These are phyloP conservation scores for Castanea sativa DNA, from an alignment of 306 rosid species.

Conservation along the genomic window DNA sequence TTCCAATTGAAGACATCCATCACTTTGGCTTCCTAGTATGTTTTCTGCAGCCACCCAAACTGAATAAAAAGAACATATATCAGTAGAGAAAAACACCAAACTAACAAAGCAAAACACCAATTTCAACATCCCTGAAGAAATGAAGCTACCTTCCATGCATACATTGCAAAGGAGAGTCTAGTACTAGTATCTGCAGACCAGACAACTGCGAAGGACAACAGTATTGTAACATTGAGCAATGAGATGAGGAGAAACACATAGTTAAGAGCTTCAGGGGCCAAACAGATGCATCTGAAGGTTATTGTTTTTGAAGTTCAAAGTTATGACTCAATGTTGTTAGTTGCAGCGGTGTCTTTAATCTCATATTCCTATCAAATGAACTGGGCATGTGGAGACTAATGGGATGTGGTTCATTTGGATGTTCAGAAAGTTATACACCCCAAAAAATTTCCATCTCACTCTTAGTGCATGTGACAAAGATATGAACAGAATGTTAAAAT, in stretches of 20 bases:
- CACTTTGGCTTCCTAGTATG: conserved; percentile 40
- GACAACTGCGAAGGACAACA: conserved; percentile 92
- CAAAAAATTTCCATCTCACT: background rate
- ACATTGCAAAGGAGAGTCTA: conserved; percentile 80
- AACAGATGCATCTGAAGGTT: background rate
- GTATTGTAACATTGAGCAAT: conserved; percentile 71
- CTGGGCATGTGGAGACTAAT: conserved; percentile 94
- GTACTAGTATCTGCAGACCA: conserved; percentile 73
- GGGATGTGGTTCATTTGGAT: conserved; percentile 99
- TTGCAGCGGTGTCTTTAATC: conserved; percentile 91
- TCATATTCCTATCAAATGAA: conserved; percentile 82
- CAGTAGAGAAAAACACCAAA: conserved; percentile 7
- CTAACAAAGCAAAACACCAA: background rate
- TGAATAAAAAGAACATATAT: conserved; percentile 29
- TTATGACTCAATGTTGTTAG: conserved; percentile 77
- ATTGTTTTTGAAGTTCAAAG: conserved; percentile 94
- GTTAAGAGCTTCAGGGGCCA: too few relatives aligned
- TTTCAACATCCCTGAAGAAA: background rate
- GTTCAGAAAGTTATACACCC: conserved; percentile 67
- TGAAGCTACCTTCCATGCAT: conserved; percentile 81
- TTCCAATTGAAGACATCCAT: background rate
- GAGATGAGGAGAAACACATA: conserved; percentile 32
- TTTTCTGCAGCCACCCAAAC: conserved; percentile 75
- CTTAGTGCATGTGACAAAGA: background rate
- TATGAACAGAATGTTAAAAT: conserved; percentile 5